Percentiles rank a stretch among this genome's conserved stretches.
These are phyloP conservation scores for Erysimum cheiri DNA, from an alignment of 441 rosid genomes.

Conservation along the genomic window DNA sequence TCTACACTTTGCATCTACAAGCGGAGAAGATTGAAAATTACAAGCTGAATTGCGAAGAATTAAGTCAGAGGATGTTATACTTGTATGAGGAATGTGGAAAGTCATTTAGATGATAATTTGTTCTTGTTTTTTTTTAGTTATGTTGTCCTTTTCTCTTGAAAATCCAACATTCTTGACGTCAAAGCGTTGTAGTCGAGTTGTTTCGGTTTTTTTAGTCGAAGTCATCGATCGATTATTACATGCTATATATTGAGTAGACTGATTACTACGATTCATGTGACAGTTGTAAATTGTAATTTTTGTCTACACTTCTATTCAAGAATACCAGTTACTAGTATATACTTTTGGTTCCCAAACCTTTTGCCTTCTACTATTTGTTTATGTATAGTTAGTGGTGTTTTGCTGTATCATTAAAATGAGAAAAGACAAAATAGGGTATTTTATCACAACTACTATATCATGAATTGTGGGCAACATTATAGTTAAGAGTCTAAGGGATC, in stretches of 20 bases:
- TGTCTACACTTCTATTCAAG: background rate
- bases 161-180: slow-evolving; percentile 30
- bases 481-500: background rate
- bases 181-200: slow-evolving; percentile 30
- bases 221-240: slow-evolving; percentile 30
- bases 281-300: background rate
- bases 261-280: slow-evolving; percentile 18
- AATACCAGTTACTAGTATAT: background rate
- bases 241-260: slow-evolving; percentile 25
- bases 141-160: background rate
- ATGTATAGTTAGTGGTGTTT: background rate
- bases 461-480: background rate
- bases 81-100: slow-evolving; percentile 45
- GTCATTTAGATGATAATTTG: slow-evolving; percentile 27
- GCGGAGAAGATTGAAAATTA: slow-evolving; percentile 46
- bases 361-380: slow-evolving; percentile 22
- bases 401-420: slow-evolving; percentile 5
- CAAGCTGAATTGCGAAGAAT: slow-evolving; percentile 44
- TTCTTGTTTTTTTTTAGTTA: slow-evolving; percentile 26
- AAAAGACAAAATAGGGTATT: slow-evolving; percentile 4
- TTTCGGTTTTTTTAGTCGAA: slow-evolving; percentile 25
- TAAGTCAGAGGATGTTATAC: slow-evolving; percentile 52
- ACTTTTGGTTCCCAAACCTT: background rate
- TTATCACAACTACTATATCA: background rate
- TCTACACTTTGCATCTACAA: slow-evolving; percentile 63